phyloP scores from a whole-genome alignment of 2,329 filamentous ascomycete genomes.

The Plenodomus tracheiphilus region DNA sequence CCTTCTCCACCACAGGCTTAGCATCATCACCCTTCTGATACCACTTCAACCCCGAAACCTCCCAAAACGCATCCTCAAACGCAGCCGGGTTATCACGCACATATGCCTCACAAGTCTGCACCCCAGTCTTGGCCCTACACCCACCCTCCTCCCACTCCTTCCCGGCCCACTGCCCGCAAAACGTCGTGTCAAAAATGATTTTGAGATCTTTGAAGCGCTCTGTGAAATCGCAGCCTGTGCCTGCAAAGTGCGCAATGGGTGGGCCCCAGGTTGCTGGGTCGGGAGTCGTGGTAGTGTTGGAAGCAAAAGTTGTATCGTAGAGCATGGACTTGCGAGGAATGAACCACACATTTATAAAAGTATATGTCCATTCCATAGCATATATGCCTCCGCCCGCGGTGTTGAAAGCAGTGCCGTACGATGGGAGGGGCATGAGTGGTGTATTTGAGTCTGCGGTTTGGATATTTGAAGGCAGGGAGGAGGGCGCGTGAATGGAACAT shows the following conservation, averaged over 20 bases:
- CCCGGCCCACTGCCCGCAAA: constrained; percentile 61
- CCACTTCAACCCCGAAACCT: constrained; percentile 37
- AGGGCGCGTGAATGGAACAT: constrained; percentile 26
- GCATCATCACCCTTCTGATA: constrained; percentile 19
- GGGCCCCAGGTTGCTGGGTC: constrained; percentile 25
- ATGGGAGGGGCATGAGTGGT: constrained; percentile 17
- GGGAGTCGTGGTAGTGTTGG: constrained; percentile 7
- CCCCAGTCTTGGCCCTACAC: constrained; percentile 47
- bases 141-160: constrained; percentile 56
- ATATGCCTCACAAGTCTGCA: constrained; percentile 47
- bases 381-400: constrained; percentile 44
- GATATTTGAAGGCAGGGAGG: background rate
- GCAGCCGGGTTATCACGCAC: constrained; percentile 34
- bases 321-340: constrained; percentile 32
- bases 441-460: background rate
- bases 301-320: background rate
- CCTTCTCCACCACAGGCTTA: too few relatives aligned
- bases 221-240: constrained; percentile 51
- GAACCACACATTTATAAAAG: constrained; percentile 49
- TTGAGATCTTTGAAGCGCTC: constrained; percentile 32
- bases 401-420: constrained; percentile 43
- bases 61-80: constrained; percentile 41
- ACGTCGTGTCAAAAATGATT: constrained; percentile 54
- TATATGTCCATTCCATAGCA: constrained; percentile 44
- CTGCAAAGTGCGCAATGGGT: constrained; percentile 46